Base-by-base conservation (phyloP, 257 asterid genomes). In the Mentha longifolia region DNA sequence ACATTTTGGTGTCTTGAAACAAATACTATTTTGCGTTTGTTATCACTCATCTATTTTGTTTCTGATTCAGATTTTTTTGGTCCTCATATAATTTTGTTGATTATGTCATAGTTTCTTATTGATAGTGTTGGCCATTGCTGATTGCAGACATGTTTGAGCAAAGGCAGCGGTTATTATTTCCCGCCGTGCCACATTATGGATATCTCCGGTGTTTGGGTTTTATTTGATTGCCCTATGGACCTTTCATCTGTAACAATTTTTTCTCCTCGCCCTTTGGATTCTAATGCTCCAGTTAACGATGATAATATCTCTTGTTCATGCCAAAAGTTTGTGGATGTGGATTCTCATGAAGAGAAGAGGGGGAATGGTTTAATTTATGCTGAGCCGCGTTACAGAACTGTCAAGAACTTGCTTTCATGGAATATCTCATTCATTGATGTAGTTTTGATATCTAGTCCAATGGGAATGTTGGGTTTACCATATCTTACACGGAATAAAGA, bases 401-500 rank as follows among this genome's bases (percentile, higher is more conserved):
- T 86, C 67, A 84, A 76, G 71, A 81, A 78, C 75, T 85, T 88
- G 87, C 85, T 82, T 72, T 80, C 78, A 16, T 85, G 82, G 89
- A 75, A 89, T 81, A 70, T 73, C 45, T 78, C 94, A 20, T 90
- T 76, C 64, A 77, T 90, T 42, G 98, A 92, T 73, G 64, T 90
- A 13, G 90, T 92, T 65, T 61, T 92, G 82, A 87, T 92, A 77
- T 81, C 97, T 63, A 88, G 87, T 76, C 88, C 96, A 0, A 83
- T 79, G 86, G 97, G 92, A 57, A 84, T 92, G 88, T 72, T 90
- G 68, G 98, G 96, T 35, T 81, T 92, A 57, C 98, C 98, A 37
- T 87, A 80, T 77, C 96, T 92, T 70, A 88, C 97, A 15, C 78
- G 88, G 71, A 68, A 52, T 61, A 76, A 80, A 76, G 89, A 79